These are phyloP conservation scores for Boeremia lycopersici DNA, from an alignment of 2,329 filamentous ascomycete species.

Conservation along the genomic window DNA sequence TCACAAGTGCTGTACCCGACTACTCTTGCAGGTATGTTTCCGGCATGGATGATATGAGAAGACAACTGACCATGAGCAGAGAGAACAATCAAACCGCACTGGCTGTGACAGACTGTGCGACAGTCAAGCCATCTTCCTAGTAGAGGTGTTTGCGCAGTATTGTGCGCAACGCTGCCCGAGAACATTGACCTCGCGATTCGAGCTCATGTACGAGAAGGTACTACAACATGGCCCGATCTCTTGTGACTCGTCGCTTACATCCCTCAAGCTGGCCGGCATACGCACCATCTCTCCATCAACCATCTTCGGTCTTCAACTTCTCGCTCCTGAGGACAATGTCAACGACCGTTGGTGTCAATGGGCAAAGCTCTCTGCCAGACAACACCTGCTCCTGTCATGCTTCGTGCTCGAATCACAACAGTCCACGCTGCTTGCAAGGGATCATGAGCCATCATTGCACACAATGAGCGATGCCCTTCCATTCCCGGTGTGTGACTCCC, in stretches of 20 bases:
- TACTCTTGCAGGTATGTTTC: conserved; percentile 43
- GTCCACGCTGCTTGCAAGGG: conserved; percentile 36
- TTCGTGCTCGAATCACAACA: conserved; percentile 52
- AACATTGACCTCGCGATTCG: conserved; percentile 47
- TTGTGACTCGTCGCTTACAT: neutral
- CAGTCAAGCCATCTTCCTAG: conserved; percentile 52
- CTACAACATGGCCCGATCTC: neutral
- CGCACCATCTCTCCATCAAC: neutral
- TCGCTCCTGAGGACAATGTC: conserved; percentile 28
- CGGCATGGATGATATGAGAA: neutral
- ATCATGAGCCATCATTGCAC: conserved; percentile 23
- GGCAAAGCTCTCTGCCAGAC: conserved; percentile 38
- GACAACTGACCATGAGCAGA: conserved; percentile 32
- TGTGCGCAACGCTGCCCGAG: conserved; percentile 48
- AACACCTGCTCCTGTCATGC: conserved; percentile 50
- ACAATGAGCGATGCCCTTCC: conserved; percentile 44
- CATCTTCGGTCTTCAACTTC: conserved; percentile 17
- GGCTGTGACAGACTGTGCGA: conserved; percentile 47
- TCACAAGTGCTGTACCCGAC: conserved; percentile 51
- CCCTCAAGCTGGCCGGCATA: neutral
- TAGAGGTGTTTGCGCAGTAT: conserved; percentile 52
- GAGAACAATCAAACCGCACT: conserved; percentile 30
- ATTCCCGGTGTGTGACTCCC: conserved; percentile 39
- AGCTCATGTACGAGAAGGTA: conserved; percentile 46
- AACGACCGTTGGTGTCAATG: conserved; percentile 42